Evolutionary conservation across 1,284 basidiomycete genomes (phyloP).

Genomic region (Gomphus bonarii): DNA sequence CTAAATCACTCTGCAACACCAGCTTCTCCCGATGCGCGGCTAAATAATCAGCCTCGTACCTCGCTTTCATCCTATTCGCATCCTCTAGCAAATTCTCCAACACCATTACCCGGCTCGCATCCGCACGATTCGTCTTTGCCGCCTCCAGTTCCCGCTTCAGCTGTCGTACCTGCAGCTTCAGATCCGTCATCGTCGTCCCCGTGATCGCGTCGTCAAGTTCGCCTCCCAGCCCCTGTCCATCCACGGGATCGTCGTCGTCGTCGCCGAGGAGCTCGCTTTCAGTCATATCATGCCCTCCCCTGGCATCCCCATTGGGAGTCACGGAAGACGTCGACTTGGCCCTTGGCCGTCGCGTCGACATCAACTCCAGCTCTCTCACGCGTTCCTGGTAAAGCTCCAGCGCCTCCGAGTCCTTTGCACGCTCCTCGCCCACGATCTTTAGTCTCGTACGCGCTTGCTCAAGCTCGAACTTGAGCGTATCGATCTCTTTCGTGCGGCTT

Average conservation of each 20-base stretch:
- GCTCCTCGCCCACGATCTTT: constrained; percentile 58
- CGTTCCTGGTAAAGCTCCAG: constrained; percentile 86
- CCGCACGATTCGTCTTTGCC: constrained; percentile 63
- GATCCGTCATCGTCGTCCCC: constrained; percentile 83
- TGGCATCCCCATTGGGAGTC: constrained; percentile 13
- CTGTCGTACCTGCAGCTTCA: constrained; percentile 78
- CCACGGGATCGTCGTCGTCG: constrained; percentile 32
- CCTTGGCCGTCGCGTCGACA: constrained; percentile 22
- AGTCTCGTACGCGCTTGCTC: constrained; percentile 65
- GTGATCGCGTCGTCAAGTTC: constrained; percentile 81
- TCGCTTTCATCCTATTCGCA: constrained; percentile 78
- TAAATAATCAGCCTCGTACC: constrained; percentile 87
- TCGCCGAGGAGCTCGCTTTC: constrained; percentile 31
- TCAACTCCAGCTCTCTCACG: constrained; percentile 79
- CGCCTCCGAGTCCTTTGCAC: constrained; percentile 73
- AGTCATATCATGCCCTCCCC: constrained; percentile 25
- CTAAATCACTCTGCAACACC: constrained; percentile 71
- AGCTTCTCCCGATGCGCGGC: constrained; percentile 78
- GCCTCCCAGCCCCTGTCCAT: constrained; percentile 54
- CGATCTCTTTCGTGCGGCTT: constrained; percentile 57
- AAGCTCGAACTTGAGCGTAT: constrained; percentile 65
- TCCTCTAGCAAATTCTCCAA: constrained; percentile 88
- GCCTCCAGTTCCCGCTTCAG: constrained; percentile 77
- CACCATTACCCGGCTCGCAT: constrained; percentile 66
- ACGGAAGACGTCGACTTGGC: constrained; percentile 7